Percentiles rank a stretch among this genome's conserved stretches.
phyloP scores from a whole-genome alignment of 1,139 yeast species.

The Meyerozyma elateridarum region DNA sequence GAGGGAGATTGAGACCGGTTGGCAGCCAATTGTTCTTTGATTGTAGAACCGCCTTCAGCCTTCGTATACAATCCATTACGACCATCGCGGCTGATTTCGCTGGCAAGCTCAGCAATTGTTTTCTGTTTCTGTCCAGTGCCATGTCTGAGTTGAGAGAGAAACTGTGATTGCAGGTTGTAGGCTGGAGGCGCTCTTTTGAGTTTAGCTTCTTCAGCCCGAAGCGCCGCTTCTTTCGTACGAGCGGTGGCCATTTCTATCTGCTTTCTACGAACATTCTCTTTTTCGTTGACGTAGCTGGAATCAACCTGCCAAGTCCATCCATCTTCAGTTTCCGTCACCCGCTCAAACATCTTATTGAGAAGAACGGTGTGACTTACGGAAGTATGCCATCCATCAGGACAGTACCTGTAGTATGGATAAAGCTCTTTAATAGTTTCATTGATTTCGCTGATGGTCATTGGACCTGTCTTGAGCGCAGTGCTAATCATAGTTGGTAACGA shows the following conservation, averaged over 20 bases:
- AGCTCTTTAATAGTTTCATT: constrained; percentile 80
- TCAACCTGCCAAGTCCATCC: constrained; percentile 95
- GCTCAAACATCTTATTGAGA: constrained; percentile 74
- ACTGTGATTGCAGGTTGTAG: constrained; percentile 16
- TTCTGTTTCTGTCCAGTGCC: constrained; percentile 31
- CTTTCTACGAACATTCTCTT: constrained; percentile 69
- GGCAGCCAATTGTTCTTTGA: constrained; percentile 53
- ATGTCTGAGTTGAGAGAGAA: constrained; percentile 20
- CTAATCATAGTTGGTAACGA: constrained; percentile 79
- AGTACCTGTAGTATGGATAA: constrained; percentile 87
- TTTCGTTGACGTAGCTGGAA: constrained; percentile 74
- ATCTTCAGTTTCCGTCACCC: constrained; percentile 56
- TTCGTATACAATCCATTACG: constrained; percentile 9
- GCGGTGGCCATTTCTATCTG: constrained; percentile 61
- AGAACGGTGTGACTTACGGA: constrained; percentile 86
- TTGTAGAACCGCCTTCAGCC: constrained; percentile 21
- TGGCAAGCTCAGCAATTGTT: constrained; percentile 53
- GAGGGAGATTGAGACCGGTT: constrained; percentile 29
- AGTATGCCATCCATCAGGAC: constrained; percentile 98
- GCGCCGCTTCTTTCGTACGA: constrained; percentile 52
- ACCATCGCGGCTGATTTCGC: constrained; percentile 46
- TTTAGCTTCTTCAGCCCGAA: constrained; percentile 47
- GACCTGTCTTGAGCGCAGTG: constrained; percentile 64
- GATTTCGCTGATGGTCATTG: constrained; percentile 78
- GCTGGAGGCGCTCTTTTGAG: constrained; percentile 31